Percentiles rank a stretch among this genome's conserved stretches.
These are phyloP conservation scores for Blumeriella jaapii DNA, from an alignment of 2,329 filamentous ascomycete genomes.

Conservation along the genomic window DNA sequence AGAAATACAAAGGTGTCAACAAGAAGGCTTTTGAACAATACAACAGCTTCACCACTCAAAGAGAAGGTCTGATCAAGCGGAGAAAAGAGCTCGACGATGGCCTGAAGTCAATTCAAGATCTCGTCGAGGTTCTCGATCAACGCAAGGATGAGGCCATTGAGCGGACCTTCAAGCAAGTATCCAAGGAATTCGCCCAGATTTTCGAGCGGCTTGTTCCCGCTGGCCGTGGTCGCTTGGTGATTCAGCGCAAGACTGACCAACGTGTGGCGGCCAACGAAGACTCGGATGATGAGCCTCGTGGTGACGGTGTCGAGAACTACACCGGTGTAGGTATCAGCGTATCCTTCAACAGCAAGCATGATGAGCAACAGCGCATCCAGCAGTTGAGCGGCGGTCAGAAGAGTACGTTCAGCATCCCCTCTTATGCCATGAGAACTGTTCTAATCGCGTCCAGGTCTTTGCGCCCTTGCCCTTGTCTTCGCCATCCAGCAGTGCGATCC, in stretches of 20 bases:
- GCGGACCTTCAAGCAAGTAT: slow-evolving; percentile 96
- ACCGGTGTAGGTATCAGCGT: slow-evolving; percentile 93
- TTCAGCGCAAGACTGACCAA: slow-evolving; percentile 79
- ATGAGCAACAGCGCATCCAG: slow-evolving; percentile 96
- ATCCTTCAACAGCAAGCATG: slow-evolving; percentile 96
- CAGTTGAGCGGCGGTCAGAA: slow-evolving; percentile 96
- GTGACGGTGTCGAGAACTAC: slow-evolving; percentile 75
- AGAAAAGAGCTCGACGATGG: slow-evolving; percentile 79
- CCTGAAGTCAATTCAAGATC: slow-evolving; percentile 77
- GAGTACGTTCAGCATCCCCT: slow-evolving; percentile 45
- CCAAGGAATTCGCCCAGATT: slow-evolving; percentile 80
- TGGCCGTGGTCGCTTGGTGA: slow-evolving; percentile 81
- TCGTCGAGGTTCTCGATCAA: slow-evolving; percentile 86
- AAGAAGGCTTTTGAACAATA: slow-evolving; percentile 99
- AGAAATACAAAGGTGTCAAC: slow-evolving; percentile 97
- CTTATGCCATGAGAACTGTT: slow-evolving; percentile 3
- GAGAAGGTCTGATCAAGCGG: slow-evolving; percentile 74
- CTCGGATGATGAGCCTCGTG: slow-evolving; percentile 54
- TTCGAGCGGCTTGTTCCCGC: slow-evolving; percentile 94
- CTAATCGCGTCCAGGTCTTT: slow-evolving; percentile 52
- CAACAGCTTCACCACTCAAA: slow-evolving; percentile 88
- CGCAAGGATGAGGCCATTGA: slow-evolving; percentile 97
- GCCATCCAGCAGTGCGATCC: slow-evolving; percentile 98
- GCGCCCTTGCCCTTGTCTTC: slow-evolving; percentile 94
- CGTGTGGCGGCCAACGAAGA: slow-evolving; percentile 53